A percentile compares a stretch with the other conserved stretches of the same genome.
Conservation (phyloP, 768 basidiomycete species). For the Naganishia kalamii region DNA sequence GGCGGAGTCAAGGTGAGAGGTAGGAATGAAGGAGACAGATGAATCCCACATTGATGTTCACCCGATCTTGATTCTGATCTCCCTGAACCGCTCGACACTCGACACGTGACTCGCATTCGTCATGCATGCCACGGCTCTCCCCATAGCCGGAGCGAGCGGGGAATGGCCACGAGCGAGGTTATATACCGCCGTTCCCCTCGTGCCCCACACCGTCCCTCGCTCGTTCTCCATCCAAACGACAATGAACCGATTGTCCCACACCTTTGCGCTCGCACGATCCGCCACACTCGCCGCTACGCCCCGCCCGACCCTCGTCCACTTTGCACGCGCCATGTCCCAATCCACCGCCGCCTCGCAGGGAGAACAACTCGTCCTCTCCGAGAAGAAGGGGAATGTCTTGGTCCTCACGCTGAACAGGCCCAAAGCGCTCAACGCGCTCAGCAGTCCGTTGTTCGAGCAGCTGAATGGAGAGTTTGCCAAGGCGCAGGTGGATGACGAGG, state of each 20-base stretch:
- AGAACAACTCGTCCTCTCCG: slow-evolving; percentile 37
- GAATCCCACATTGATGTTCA: not conserved
- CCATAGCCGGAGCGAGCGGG: too few species aligned
- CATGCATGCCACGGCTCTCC: too few species aligned
- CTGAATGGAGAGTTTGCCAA: slow-evolving; percentile 69
- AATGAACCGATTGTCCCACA: not conserved
- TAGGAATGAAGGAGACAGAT: not conserved
- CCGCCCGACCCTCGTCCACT: not conserved
- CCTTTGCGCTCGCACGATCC: not conserved
- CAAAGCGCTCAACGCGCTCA: slow-evolving; percentile 65
- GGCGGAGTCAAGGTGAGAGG: not conserved
- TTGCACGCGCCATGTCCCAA: slow-evolving; percentile 37
- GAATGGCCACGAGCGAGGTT: not conserved
- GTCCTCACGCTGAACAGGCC: slow-evolving; percentile 40
- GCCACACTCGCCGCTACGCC: not conserved
- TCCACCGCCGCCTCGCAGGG: slow-evolving; percentile 22
- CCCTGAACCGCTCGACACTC: too few species aligned
- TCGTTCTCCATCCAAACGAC: not conserved
- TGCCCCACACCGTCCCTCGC: not conserved
- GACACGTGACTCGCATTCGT: not conserved
- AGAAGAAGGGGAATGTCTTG: slow-evolving; percentile 33
- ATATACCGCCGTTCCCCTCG: not conserved
- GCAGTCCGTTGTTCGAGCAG: slow-evolving; percentile 69
- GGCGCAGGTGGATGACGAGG: slow-evolving; percentile 62
- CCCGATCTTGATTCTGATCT: not conserved